phyloP scores from a whole-genome alignment of 2,329 filamentous ascomycete species.

The Aspergillus oerlinghausenensis region DNA sequence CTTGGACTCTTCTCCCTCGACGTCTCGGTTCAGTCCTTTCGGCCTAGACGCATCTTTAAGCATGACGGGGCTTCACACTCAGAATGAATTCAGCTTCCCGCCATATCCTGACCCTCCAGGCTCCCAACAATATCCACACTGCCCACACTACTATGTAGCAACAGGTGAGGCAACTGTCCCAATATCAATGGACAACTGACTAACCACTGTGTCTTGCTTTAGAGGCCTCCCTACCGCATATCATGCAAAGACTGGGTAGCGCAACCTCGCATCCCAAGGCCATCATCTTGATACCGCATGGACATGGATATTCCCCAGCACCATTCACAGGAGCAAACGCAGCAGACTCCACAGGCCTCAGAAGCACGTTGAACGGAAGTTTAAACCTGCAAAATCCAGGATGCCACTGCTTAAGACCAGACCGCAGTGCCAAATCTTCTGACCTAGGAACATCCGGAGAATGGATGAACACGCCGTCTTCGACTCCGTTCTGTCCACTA shows the following conservation, averaged over 20 bases:
- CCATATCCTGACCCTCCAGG: background rate
- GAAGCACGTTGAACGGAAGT: background rate
- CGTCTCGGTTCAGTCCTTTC: background rate
- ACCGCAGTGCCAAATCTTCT: background rate
- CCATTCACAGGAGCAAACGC: background rate
- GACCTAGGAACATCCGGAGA: background rate
- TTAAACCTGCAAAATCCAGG: background rate
- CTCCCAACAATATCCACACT: background rate
- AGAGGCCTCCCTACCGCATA: slow-evolving; percentile 17
- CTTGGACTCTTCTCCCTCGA: background rate
- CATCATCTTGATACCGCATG: slow-evolving; percentile 12
- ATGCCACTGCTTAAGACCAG: background rate
- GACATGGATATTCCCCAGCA: background rate
- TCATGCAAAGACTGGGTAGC: slow-evolving; percentile 12
- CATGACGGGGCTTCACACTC: background rate
- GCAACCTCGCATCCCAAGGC: slow-evolving; percentile 8
- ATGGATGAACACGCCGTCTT: background rate
- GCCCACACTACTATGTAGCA: slow-evolving; percentile 4
- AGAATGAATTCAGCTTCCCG: background rate
- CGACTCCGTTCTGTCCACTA: slow-evolving; percentile 1
- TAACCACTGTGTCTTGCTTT: background rate
- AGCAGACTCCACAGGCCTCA: background rate
- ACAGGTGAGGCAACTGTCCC: slow-evolving; percentile 6
- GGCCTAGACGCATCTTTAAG: background rate
- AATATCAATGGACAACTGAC: background rate